A percentile compares a stretch with the other conserved stretches of the same genome.
phyloP scores from a whole-genome alignment of 2,329 filamentous ascomycete species.

The Claviceps pazoutovae region DNA sequence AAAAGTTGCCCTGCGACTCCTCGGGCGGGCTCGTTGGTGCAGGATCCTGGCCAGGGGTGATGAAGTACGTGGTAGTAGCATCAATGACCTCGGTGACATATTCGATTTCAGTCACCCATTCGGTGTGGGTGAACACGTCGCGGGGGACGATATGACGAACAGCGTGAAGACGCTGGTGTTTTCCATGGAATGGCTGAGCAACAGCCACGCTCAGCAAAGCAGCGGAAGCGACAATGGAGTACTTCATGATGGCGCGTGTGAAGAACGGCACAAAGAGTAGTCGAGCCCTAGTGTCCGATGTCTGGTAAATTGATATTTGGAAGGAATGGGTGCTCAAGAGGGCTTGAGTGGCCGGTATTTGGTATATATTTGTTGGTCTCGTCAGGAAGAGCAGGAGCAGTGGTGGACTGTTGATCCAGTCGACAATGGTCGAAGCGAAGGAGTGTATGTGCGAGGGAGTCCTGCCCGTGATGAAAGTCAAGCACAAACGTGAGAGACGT shows the following conservation, averaged over 20 bases:
- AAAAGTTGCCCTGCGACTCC: constrained; percentile 16
- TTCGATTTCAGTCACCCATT: constrained; percentile 36
- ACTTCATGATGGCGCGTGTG: constrained; percentile 26
- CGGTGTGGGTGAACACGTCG: constrained; percentile 32
- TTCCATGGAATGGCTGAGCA: constrained; percentile 35
- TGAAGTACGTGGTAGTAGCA: constrained; percentile 30
- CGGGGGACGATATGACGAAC: constrained; percentile 13
- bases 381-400: background rate
- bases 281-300: background rate
- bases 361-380: background rate
- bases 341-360: background rate
- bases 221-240: constrained; percentile 17
- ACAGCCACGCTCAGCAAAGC: constrained; percentile 27
- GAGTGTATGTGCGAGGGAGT: constrained; percentile 6
- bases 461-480: constrained; percentile 7
- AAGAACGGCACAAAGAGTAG: background rate
- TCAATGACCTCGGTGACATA: constrained; percentile 35
- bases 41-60: constrained; percentile 22
- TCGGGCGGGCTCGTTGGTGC: constrained; percentile 12
- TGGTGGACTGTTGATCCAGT: background rate
- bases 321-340: constrained; percentile 1
- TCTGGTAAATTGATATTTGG: constrained; percentile 4
- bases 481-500: constrained; percentile 5
- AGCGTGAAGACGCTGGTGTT: constrained; percentile 22
- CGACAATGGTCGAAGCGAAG: constrained; percentile 3